Evolutionary conservation across 148 eudicot species (phyloP).

Genomic region (Rheum nobile): DNA sequence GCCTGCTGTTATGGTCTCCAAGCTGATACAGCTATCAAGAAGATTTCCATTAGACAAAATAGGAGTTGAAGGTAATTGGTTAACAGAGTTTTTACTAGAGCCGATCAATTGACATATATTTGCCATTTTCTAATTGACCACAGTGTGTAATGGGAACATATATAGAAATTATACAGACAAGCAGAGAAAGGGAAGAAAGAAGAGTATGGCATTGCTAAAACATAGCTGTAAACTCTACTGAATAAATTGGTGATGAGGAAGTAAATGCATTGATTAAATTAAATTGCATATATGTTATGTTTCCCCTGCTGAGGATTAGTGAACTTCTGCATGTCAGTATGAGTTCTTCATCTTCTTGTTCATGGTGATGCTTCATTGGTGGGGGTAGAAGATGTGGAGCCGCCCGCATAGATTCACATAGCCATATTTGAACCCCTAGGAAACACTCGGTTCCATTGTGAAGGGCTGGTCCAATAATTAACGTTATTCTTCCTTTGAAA

Average conservation of each 20-base stretch:
- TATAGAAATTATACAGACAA: background rate
- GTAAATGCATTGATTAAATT: background rate
- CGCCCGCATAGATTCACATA: background rate
- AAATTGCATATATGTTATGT: background rate
- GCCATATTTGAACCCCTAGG: background rate
- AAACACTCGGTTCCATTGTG: background rate
- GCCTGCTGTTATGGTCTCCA: constrained; percentile 61
- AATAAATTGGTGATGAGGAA: background rate
- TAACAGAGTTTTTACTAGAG: background rate
- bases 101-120: background rate
- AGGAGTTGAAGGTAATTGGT: constrained; percentile 35
- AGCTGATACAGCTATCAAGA: constrained; percentile 62
- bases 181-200: background rate
- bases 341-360: background rate
- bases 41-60: constrained; percentile 32
- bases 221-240: background rate
- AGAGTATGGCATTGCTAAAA: background rate
- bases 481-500: background rate
- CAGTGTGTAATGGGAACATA: background rate
- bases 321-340: background rate
- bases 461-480: background rate
- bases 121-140: background rate
- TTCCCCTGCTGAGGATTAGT: background rate
- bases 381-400: background rate
- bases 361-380: background rate